Base-by-base conservation (phyloP, 148 eudicot genomes). In the Chenopodium quinoa region DNA sequence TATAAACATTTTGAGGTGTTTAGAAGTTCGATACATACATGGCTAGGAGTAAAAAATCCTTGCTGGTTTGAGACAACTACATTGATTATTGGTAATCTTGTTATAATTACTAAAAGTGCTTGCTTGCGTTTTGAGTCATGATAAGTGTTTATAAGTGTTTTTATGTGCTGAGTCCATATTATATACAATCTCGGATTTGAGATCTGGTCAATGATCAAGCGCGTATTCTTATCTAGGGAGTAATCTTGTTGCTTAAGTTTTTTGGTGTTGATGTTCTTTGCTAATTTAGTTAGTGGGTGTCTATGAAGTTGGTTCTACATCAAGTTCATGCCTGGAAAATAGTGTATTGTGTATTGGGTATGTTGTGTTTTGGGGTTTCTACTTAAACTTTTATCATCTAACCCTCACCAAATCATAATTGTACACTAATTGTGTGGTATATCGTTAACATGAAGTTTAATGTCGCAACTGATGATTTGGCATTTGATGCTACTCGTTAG, bases 401-500 rank as follows among this genome's bases (percentile, higher is more conserved):
- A 40, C 2, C 27, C 13, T 69, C 22, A 29, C 72, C 20, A 69
- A 69, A 69, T 31, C 16, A 2, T 32, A 14, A 1, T 50, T 71
- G 34, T 63, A 48, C 29, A 29, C 64, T 20, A 5, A 63, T 34
- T 64, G 56, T 50, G 54, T 10, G 14, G 54, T 13, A 1, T 40
- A 44, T 37, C 37, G 60, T 77, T 66, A 65, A 56, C 46, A 9
- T 78, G 25, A 50, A 56, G 6, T 68, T 25, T 29, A 74, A 58
- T 34, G 44, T 69, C 23, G 31, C 67, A 23, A 44, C 29, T 29
- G 58, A 48, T 80, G 14, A 23, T 62, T 70, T 71, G 86, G 72
- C 58, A 47, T 60, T 13, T 79, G 79, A 79, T 70, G 76, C 79
- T 67, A 62, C 54, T 63, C 76, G 4, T 63, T 67, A 80, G 81